A percentile compares a stretch with the other conserved stretches of the same genome.
phyloP scores from a whole-genome alignment of 768 basidiomycete genomes.

The Russula sp. region DNA sequence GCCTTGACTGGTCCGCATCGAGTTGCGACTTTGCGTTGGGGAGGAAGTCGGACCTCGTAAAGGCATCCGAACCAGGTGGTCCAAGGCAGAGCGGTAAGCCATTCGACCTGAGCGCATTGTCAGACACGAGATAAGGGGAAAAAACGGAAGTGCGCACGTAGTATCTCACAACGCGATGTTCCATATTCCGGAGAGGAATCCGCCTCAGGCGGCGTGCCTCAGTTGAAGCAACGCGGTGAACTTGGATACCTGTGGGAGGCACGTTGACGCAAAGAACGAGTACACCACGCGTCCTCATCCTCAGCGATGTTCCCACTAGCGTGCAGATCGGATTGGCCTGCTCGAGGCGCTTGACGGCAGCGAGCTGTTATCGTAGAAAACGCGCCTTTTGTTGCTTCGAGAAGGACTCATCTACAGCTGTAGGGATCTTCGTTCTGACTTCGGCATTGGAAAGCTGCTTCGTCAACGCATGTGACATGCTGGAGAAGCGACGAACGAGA shows the following conservation, averaged over 20 bases:
- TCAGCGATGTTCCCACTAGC: conserved; percentile 37
- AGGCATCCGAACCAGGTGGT: too few relatives aligned
- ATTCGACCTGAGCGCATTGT: too few relatives aligned
- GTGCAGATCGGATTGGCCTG: conserved; percentile 11
- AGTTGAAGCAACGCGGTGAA: conserved; percentile 73
- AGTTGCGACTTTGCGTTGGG: too few relatives aligned
- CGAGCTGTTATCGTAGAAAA: conserved; percentile 78
- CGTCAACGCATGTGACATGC: conserved; percentile 66
- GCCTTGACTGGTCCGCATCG: too few relatives aligned
- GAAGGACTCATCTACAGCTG: conserved; percentile 74
- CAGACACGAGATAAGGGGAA: too few relatives aligned
- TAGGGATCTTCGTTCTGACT: conserved; percentile 75
- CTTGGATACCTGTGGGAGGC: conserved; percentile 69
- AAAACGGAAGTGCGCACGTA: too few relatives aligned
- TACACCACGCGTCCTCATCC: conserved; percentile 75
- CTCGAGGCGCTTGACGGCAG: conserved; percentile 65
- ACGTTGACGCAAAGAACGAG: conserved; percentile 70
- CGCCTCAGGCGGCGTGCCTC: conserved; percentile 84
- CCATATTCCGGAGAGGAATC: conserved; percentile 87
- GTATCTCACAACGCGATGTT: too few relatives aligned
- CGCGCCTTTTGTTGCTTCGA: conserved; percentile 87
- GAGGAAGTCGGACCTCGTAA: too few relatives aligned
- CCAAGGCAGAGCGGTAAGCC: too few relatives aligned
- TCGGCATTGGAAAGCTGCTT: conserved; percentile 78
- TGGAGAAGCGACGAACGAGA: conserved; percentile 61